Evolutionary conservation across 345 rosid genomes (phyloP), one percentile per base, ranked within the genome.

Genomic region (Eucalyptus cloeziana): DNA sequence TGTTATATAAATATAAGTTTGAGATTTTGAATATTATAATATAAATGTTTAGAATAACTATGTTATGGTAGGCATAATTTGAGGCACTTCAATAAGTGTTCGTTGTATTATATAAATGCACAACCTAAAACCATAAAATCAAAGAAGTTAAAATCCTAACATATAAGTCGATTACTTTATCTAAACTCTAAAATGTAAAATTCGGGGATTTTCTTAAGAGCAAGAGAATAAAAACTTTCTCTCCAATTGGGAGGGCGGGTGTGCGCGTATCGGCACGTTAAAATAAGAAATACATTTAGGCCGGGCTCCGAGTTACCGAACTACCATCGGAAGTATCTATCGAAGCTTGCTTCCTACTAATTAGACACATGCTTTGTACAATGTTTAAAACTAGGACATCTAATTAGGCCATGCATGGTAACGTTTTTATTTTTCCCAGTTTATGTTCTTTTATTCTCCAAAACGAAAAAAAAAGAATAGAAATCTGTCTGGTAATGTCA

Each of bases 251-350:
- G 24, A 52, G 10, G 2, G 7, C 0, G 0, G 0, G 0, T 19
- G 2, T 19, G 2, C 1, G 0, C 1, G 0, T 19, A 52, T 52
- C 0, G 1, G 3, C 4, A 19, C 0, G 0, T 3, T 52, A 52
- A 52, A 52, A 52, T 19, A 19, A 19, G 7, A 19, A 52, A 52
- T 52, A 0, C 24, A 52, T 52, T 52, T 52, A 52, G 2, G 8
- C 0, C 1, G 4, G 24, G 8, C 58, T 0, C 0, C 4, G 0
- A 19, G 58, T 19, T 19, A 52, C 0, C 10, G 1, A 0, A 52
- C 58, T 52, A 52, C 7, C 10, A 7, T 9, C 1, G 8, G 25
- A 52, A 52, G 25, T 52, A 7, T 7, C 0, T 52, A 52, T 52
- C 1, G 1, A 21, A 52, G 10, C 10, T 52, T 52, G 24, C 0